Evolutionary conservation across 495 filamentous ascomycete genomes (phyloP).

Genomic region (Annulohypoxylon stygium): DNA sequence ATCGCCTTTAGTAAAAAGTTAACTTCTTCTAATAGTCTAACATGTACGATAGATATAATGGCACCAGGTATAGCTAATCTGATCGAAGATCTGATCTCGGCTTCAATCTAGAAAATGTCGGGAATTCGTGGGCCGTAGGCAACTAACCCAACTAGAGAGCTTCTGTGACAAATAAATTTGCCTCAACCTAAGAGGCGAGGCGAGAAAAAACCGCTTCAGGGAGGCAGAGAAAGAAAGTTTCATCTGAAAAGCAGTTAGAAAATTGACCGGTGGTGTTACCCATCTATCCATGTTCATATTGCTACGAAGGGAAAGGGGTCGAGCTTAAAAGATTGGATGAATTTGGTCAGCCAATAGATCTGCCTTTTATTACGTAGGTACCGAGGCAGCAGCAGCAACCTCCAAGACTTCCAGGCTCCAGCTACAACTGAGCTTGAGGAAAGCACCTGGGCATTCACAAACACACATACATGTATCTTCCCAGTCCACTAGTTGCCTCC

Average conservation of each 20-base stretch:
- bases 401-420: background rate
- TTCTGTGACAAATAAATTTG: background rate
- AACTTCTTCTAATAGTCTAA: background rate
- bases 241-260: slow-evolving; percentile 23
- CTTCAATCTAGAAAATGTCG: background rate
- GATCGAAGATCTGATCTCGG: slow-evolving; percentile 17
- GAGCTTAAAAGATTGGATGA: slow-evolving; percentile 11
- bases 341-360: slow-evolving; percentile 17
- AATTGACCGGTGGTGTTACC: slow-evolving; percentile 16
- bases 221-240: slow-evolving; percentile 41
- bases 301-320: slow-evolving; percentile 14
- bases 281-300: slow-evolving; percentile 23
- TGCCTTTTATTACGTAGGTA: slow-evolving; percentile 19
- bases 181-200: background rate
- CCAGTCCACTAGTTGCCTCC: background rate
- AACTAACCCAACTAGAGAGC: background rate
- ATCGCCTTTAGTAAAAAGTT: background rate
- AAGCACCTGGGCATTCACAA: background rate
- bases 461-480: background rate
- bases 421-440: slow-evolving; percentile 10
- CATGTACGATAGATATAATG: background rate
- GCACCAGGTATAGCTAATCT: background rate
- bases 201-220: slow-evolving; percentile 4
- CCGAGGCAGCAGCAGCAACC: slow-evolving; percentile 1
- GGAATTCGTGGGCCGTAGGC: background rate